Base-by-base conservation (phyloP, 345 rosid genomes). In the Hirschfeldia incana region DNA sequence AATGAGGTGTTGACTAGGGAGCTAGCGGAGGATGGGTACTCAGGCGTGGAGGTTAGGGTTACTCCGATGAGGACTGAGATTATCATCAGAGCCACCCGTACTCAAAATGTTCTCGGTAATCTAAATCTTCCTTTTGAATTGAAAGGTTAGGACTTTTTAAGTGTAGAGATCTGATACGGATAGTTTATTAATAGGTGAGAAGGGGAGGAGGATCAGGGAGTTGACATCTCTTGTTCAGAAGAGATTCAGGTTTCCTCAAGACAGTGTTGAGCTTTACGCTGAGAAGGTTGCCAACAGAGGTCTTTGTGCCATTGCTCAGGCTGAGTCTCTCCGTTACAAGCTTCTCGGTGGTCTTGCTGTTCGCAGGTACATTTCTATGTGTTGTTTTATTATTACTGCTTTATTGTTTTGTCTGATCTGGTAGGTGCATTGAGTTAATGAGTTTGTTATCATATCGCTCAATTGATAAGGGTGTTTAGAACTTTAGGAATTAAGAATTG, bases 271-370 rank as follows among this genome's bases (percentile, higher is more conserved):
- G 66, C 66, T 62, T n/a, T 62, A 30, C 21, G 66, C 66, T 6
- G 66, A 62, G 8, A 62, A 62, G 66, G 66, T 62, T 1, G 1
- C 1, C 5, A 30, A 12, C 46, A 64, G 39, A n/a, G 98, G 94
- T 21, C 98, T 93, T 32, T 93, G 98, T 27, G 98, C 97, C 64
- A 89, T 91, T 89, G 98, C 97, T 59, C 97, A 91, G 81, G 98
- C 93, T 3, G 97, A 93, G 80, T 93, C 97, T 79, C 89, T 93
- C 44, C 93, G 97, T 1, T 90, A 91, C 81, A 93, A 91, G 87
- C 94, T 93, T 57, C 93, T 93, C 0, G 94, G 98, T 70, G 97
- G 97, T 26, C 98, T 91, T 60, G 98, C 98, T 33, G 97, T 91
- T 79, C 84, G 97, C 34, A 62, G 66, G 66, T 62, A 11, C 1